These are phyloP conservation scores for Meira nashicola DNA, from an alignment of 1,284 basidiomycete genomes.

Conservation along the genomic window DNA sequence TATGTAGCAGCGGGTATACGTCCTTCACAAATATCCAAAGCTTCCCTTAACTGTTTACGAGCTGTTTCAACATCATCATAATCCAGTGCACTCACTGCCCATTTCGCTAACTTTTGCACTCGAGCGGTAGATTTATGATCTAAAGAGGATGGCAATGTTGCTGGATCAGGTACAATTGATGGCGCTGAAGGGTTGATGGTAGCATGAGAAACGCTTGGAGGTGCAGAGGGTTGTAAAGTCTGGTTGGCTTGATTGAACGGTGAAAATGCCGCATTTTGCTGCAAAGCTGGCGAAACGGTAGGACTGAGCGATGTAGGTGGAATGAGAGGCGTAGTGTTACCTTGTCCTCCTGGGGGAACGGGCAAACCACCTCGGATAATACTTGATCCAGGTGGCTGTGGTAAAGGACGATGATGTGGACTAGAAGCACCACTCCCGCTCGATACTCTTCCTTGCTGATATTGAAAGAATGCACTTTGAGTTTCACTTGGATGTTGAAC, in stretches of 20 bases:
- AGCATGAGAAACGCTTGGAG: slow-evolving; percentile 58
- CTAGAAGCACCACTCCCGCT: not conserved
- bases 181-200: slow-evolving; percentile 47
- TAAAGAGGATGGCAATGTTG: slow-evolving; percentile 59
- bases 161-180: slow-evolving; percentile 57
- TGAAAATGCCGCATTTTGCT: not conserved
- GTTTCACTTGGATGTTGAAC: not conserved
- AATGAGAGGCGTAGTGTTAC: slow-evolving; percentile 45
- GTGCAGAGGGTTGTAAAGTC: slow-evolving; percentile 64
- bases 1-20: not conserved
- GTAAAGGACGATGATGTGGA: not conserved
- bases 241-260: slow-evolving; percentile 57
- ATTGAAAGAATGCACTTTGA: slow-evolving; percentile 2
- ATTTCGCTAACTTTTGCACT: slow-evolving; percentile 45
- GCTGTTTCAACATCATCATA: slow-evolving; percentile 50
- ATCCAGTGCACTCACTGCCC: slow-evolving; percentile 46
- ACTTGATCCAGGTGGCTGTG: not conserved
- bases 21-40: slow-evolving; percentile 41
- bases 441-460: too few species aligned
- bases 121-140: slow-evolving; percentile 22
- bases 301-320: slow-evolving; percentile 26
- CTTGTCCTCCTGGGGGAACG: slow-evolving; percentile 45
- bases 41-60: slow-evolving; percentile 36
- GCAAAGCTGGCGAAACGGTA: not conserved
- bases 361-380: slow-evolving; percentile 22